Base-by-base conservation (phyloP, 1,284 basidiomycete genomes). In the Afroboletus lepidellus region DNA sequence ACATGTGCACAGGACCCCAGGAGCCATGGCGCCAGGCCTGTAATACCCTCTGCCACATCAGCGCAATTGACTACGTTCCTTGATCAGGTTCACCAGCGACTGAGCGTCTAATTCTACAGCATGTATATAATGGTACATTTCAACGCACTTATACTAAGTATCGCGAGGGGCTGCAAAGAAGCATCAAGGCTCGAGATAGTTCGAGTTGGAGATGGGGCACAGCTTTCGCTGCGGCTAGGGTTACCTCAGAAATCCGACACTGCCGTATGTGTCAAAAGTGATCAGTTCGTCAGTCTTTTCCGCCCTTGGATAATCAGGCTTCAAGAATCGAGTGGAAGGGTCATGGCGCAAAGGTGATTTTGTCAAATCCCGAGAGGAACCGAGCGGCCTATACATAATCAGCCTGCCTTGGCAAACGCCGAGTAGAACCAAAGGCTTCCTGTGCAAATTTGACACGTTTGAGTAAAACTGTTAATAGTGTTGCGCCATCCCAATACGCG, bases 1-100 rank as follows among this genome's bases (percentile, higher is more conserved):
- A 60, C 53, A 57, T 48, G 62, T 23, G 29, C 42, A 43, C 36
- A 34, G 46, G 57, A 62, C 62, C 62, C 58, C 62, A 21, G 37
- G 34, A 63, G 24, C 34, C 18, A 25, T 37, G 50, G 55, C 42
- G 41, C 32, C n/a, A n/a, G n/a, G n/a, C 25, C 11, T 13, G 43
- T 6, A 33, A 42, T 48, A 15, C 55, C 58, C 60, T 64, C 44
- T 55, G 55, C 50, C 62, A 41, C 60, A 37, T 43, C 44, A 11
- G 32, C 38, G 30, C 43, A 21, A 34, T 21, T 23, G 29, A 16
- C 4, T 20, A 3, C 32, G 11, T 11, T 20, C 8, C 12, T 5
- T 21, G 41, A 29, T 46, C 39, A 20, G 12, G 30, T 36, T 20
- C 4, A 30, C 46, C n/a, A n/a, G n/a, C n/a, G n/a, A n/a, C n/a